Evolutionary conservation across 2,329 filamentous ascomycete species (phyloP), one percentile per base, ranked within the genome.

Genomic region (Diaporthe destruens): DNA sequence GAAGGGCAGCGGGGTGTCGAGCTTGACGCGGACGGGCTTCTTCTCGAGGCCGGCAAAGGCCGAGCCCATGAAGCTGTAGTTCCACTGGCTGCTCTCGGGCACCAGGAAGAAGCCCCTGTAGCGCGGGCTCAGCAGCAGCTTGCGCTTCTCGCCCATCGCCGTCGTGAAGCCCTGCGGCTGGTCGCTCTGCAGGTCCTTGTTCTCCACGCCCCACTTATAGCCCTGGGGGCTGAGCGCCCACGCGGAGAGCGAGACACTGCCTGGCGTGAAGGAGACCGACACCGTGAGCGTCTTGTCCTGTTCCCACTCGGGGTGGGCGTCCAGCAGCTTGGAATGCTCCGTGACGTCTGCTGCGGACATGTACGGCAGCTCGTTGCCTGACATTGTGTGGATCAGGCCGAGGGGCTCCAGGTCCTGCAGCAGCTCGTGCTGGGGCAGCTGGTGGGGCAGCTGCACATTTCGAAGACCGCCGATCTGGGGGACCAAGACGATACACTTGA

Each of bases 61-160:
- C 76, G 92, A 94, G 71, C 96, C 96, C 91, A 98, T 94, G 87
- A 99, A 99, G 82, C 93, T 96, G 86, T 98, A 99, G 84, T 99
- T 99, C 96, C 96, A 99, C 74, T 93, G 88, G 75, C 91, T 92
- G 70, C 92, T 92, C 79, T 98, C 95, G 0, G 96, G 96, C 29
- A 98, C 95, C 71, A 99, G 85, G 90, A 99, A 99, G 86, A 95
- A 98, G 36, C 96, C 97, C 77, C 93, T 91, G 81, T 98, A 98
- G 82, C 95, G 94, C 78, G 98, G 96, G 76, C 94, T 97, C 69
- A 99, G 89, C 36, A 99, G 85, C 71, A 99, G 86, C 85, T 99
- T 97, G 77, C 94, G 95, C 86, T 98, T 98, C 83, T 97, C 93
- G 68, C 96, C 96, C 90, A 98, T 97, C 72, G 87, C 91, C 34